Base-by-base conservation (phyloP, 2,329 filamentous ascomycete species). In the Fusarium goolgardi region DNA sequence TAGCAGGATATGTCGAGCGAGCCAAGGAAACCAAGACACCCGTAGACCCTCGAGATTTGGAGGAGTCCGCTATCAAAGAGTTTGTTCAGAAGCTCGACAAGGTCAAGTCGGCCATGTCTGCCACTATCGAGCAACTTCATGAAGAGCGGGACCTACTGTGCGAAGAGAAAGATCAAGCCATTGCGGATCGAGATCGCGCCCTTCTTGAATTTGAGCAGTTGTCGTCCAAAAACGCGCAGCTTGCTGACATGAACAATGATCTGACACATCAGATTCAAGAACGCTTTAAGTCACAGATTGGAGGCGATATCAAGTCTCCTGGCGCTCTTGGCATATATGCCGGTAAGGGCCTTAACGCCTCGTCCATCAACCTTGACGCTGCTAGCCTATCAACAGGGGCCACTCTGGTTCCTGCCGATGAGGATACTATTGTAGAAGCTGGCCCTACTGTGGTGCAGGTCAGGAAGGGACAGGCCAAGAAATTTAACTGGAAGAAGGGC, bases 401-500 rank as follows among this genome's bases (percentile, higher is more conserved):
- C 5, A 90, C 89, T 0, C 77, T 89, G 71, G 82, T 90, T 52
- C 83, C 85, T 23, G 83, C 86, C 12, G 87, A 89, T 20, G 91
- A 92, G 45, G 93, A 96, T 40, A 84, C 84, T 0, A 84, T 88
- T 57, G 78, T 88, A n/a, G 86, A 88, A 66, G 84, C 89, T 29
- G 91, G 93, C 3, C 94, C 96, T n/a, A 96, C 97, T 63, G 92
- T 98, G 34, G 92, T 98, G 63, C 96, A 96, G 73, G 96, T 98
- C 66, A 90, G 94, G 73, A 98, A 97, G 81, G 94, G 92, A 31
- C 94, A 97, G 76, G 89, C 91, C 55, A 97, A 94, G 82, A 98
- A 97, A 78, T 97, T 97, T 81, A 97, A 97, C 81, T 98, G 96
- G 94, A 97, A 97, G 85, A 97, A 96, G 83, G 94, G 94, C 39